Evolutionary conservation across 2,329 filamentous ascomycete species (phyloP), one percentile per base, ranked within the genome.

Genomic region (Colletotrichum phormii): DNA sequence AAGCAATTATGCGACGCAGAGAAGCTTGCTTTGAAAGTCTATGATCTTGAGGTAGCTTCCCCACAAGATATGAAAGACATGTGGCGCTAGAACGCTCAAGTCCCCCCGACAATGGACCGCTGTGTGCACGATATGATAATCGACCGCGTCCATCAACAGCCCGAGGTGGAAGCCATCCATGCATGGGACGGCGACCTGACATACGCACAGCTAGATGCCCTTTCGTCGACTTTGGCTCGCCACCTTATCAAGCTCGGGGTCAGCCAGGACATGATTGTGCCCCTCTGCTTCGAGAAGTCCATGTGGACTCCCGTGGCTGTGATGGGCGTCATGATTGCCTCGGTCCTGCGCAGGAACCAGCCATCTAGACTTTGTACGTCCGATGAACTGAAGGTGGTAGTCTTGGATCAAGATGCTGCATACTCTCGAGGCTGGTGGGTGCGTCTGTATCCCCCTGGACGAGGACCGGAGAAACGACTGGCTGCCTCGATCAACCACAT

Each of bases 261-360:
- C 18, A 75, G 74, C 4, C 73, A 73, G 3, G 79, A 77, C 3
- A 75, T 75, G 4, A 76, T 81, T 8, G 77, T 82, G 7, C 78
- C 79, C 0, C 69, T 81, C 2, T 81, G 77, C 51, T 81, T 80
- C 26, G 78, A 80, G 54, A 82, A 82, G 69, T 81, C 80, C 0
- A 75, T 73, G 35, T 79, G 76, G 78, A 79, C 78, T 1, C 76
- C 77, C 0, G 75, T 82, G 2, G 78, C 76, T 2, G 75, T 82
- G 33, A 71, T 82, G 70, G 79, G 76, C 1, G 76, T 82, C 6
- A 31, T 74, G 11, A 26, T 61, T 24, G 37, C 58, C 12, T 35
- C 35, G 15, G 26, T 12, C 1, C 57, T 59, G 24, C 64, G 54
- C 57, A 59, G 29, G 57, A n/a, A 31, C 24, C n/a, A 59, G 46